Base-by-base conservation (phyloP, 257 asterid genomes). In the Solanum etuberosum region DNA sequence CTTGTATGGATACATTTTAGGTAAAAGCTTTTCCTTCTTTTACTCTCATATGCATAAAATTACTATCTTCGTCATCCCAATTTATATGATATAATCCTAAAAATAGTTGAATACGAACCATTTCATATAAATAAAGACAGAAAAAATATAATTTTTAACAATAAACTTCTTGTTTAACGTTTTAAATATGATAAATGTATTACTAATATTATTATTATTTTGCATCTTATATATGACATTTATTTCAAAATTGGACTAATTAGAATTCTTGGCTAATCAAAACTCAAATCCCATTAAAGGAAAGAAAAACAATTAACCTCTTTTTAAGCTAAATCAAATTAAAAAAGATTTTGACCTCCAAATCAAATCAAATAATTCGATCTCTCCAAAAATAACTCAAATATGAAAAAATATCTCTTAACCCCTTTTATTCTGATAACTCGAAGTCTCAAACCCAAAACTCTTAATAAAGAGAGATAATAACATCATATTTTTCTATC, bases 81-180 rank as follows among this genome's bases (percentile, higher is more conserved):
- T 54, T 54, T 54, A 3, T 54, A 54, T 54, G 0, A 54, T 54
- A 54, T 54, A 54, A 32, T 32, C 34, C 34, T 32, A 32, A 2
- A 32, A 32, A 32, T 7, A 54, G 0, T 20, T n/a, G 0, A 63
- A 63, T 63, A 54, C 1, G 1, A 63, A 63, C 1, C 32, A 63
- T 0, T n/a, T 63, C 16, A 61, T 61, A n/a, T 63, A 63, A 63
- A 2, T 1, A 0, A 1, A 1, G 5, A 21, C 1, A n/a, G 0
- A 1, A 23, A 11, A n/a, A n/a, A 23, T 3, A 23, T 11, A 15
- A 21, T 1, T 9, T 46, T 37, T 37, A 37, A 40, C 0, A 42
- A 8, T 23, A n/a, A 37, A 12, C 10, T 11, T 74, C 8, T 37
- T n/a, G 5, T n/a, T 8, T 61, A 61, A 61, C 3, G 14, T 61